Percentiles rank a stretch among this genome's conserved stretches.
These are phyloP conservation scores for Yarrowia alimentaria DNA, from an alignment of 805 yeast species.

Conservation along the genomic window DNA sequence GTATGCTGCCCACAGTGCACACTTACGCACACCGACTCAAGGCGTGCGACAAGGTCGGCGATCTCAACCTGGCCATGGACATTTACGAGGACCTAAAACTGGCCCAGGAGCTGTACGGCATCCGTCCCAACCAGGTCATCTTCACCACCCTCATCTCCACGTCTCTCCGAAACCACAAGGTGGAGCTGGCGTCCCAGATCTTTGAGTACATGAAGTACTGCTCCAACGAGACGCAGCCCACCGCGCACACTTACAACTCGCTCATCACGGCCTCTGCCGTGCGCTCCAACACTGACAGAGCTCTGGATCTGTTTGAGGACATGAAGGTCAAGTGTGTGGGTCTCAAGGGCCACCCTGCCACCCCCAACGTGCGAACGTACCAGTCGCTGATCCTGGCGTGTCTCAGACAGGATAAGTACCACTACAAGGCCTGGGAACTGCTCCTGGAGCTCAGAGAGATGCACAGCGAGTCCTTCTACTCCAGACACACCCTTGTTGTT, in stretches of 20 bases:
- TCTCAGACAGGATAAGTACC: constrained; percentile 14
- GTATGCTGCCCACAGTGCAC: constrained; percentile 4
- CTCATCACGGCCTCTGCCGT: constrained; percentile 16
- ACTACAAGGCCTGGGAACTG: constrained; percentile 23
- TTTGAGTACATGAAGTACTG: constrained; percentile 26
- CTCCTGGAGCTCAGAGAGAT: constrained; percentile 17
- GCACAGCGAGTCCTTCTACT: constrained; percentile 14
- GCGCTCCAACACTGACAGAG: constrained; percentile 7
- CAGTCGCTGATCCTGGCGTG: constrained; percentile 13
- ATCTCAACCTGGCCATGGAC: constrained; percentile 9
- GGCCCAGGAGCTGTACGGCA: not conserved
- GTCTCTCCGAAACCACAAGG: constrained; percentile 12
- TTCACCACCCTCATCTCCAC: constrained; percentile 20
- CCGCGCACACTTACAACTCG: constrained; percentile 21
- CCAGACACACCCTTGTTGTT: constrained; percentile 17
- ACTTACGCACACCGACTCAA: constrained; percentile 22
- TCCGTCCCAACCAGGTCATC: constrained; percentile 20
- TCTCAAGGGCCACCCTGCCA: no score
- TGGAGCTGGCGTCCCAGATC: constrained; percentile 24
- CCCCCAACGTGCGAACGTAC: constrained; percentile 18
- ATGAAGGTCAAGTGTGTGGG: not conserved
- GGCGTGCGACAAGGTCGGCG: constrained; percentile 17
- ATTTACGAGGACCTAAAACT: constrained; percentile 5
- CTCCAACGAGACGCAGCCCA: constrained; percentile 17
- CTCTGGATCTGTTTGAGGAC: constrained; percentile 19